These are phyloP conservation scores for Hordeum marinum DNA, from an alignment of 176 grass and related monocot species.

Conservation along the genomic window DNA sequence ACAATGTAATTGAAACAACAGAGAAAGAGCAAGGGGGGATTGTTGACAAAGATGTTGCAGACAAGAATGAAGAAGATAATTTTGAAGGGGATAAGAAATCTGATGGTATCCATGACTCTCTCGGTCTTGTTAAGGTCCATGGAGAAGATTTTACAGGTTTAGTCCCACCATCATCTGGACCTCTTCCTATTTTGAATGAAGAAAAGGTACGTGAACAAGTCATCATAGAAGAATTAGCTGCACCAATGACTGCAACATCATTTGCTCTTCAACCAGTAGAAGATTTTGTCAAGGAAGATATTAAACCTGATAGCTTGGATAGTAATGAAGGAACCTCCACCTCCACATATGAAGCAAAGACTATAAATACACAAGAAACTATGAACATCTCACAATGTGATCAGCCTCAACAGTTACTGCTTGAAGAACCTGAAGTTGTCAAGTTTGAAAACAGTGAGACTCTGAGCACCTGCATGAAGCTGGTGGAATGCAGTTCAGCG, in stretches of 20 bases:
- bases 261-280: constrained; percentile 13
- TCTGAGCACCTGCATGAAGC: constrained; percentile 10
- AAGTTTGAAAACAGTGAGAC: constrained; percentile 30
- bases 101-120: not conserved
- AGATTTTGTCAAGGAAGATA: constrained; percentile 23
- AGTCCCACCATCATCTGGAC: not conserved
- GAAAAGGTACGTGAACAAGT: constrained; percentile 8
- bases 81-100: not conserved
- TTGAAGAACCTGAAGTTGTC: constrained; percentile 15
- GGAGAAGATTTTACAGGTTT: constrained; percentile 11
- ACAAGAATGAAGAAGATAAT: constrained; percentile 19
- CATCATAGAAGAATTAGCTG: constrained; percentile 5
- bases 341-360: constrained; percentile 2
- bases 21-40: constrained; percentile 4
- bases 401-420: not conserved
- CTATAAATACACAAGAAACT: constrained; percentile 10
- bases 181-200: constrained; percentile 23
- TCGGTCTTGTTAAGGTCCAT: not conserved
- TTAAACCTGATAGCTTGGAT: constrained; percentile 2
- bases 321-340: constrained; percentile 11
- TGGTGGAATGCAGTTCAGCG: not conserved
- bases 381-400: constrained; percentile 8
- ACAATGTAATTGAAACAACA: constrained; percentile 16
- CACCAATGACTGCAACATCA: not conserved
- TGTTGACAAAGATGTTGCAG: not conserved